These are phyloP conservation scores for Candida argentea DNA, from an alignment of 805 yeast genomes.

Conservation along the genomic window DNA sequence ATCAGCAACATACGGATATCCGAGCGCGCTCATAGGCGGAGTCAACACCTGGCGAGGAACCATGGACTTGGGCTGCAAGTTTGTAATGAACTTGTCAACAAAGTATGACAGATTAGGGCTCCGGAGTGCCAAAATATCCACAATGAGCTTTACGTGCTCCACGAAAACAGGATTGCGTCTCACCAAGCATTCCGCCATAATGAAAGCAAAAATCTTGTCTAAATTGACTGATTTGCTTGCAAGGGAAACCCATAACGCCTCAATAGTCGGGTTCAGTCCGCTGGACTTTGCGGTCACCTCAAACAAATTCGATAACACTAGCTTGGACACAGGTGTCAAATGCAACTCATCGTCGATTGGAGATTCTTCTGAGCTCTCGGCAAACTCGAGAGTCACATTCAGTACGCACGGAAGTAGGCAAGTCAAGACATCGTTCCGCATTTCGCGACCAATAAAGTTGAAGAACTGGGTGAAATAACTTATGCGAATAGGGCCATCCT, in stretches of 20 bases:
- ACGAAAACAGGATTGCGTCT: constrained; percentile 67
- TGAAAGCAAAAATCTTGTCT: constrained; percentile 59
- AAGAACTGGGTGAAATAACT: constrained; percentile 65
- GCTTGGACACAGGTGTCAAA: constrained; percentile 14
- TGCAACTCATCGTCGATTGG: not conserved
- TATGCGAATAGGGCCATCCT: constrained; percentile 50
- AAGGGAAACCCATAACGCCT: constrained; percentile 92
- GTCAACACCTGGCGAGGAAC: constrained; percentile 50
- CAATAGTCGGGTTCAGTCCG: constrained; percentile 80
- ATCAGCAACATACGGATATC: constrained; percentile 70
- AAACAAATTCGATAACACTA: constrained; percentile 73
- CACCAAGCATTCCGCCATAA: constrained; percentile 57
- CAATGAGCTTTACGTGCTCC: constrained; percentile 68
- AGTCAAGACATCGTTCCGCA: constrained; percentile 70
- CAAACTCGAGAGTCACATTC: constrained; percentile 49
- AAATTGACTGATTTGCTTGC: constrained; percentile 67
- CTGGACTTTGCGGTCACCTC: constrained; percentile 78
- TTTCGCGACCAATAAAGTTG: constrained; percentile 43
- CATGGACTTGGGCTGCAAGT: constrained; percentile 79
- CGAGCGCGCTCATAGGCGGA: constrained; percentile 2
- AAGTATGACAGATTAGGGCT: constrained; percentile 35
- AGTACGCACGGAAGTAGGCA: constrained; percentile 91
- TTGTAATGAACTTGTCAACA: constrained; percentile 54
- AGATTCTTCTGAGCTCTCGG: not conserved
- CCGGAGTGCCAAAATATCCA: constrained; percentile 60